Percentiles rank a stretch among this genome's conserved stretches.
phyloP scores from a whole-genome alignment of 2,329 filamentous ascomycete species.

The Pleomassaria siparia region DNA sequence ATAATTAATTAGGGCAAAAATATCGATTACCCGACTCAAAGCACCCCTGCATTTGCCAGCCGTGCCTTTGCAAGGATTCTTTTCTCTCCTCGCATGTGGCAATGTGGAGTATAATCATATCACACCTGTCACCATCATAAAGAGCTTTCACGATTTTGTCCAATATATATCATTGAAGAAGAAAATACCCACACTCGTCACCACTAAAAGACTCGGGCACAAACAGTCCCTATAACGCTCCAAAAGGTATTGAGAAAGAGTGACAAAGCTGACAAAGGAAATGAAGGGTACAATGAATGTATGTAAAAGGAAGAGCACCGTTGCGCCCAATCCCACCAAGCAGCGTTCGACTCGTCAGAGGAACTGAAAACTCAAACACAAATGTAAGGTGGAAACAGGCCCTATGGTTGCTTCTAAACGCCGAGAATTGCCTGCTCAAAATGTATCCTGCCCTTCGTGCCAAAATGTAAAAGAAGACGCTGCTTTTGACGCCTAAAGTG shows the following conservation, averaged over 20 bases:
- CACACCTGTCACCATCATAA: background rate
- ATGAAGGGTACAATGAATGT: constrained; percentile 14
- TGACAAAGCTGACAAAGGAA: constrained; percentile 1
- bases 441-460: background rate
- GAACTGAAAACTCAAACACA: background rate
- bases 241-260: background rate
- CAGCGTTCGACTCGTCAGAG: background rate
- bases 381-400: background rate
- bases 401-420: constrained; percentile 1
- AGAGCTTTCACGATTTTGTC: constrained; percentile 7
- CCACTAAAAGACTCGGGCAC: too few species aligned
- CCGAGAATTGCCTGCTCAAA: constrained; percentile 2
- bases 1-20: too few species aligned
- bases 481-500: constrained; percentile 17
- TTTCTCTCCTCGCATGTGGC: too few species aligned
- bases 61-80: too few species aligned
- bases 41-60: too few species aligned
- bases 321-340: background rate
- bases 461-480: constrained; percentile 6
- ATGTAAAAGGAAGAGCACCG: background rate
- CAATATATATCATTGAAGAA: constrained; percentile 41
- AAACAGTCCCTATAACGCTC: too few species aligned
- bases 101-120: background rate
- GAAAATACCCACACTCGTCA: background rate
- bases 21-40: too few species aligned